Percentiles rank a stretch among this genome's conserved stretches.
These are phyloP conservation scores for Colletotrichum sp. DNA, from an alignment of 2,329 filamentous ascomycete species.

Conservation along the genomic window DNA sequence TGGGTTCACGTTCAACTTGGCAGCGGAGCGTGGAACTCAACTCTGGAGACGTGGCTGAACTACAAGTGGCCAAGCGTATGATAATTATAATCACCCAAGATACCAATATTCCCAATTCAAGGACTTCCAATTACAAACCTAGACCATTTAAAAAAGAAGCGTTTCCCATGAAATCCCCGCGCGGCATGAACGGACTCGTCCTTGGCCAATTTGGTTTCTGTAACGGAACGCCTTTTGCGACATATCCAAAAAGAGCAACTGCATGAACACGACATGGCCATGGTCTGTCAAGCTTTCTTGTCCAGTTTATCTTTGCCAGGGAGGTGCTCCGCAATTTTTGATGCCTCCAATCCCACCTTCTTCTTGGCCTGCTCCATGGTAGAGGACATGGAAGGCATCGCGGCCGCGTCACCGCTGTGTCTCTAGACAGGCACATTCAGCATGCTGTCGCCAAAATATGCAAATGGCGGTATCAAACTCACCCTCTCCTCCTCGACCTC, in stretches of 20 bases:
- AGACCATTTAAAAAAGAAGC: neutral
- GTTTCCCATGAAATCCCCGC: neutral
- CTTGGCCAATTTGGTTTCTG: neutral
- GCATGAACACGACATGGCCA: neutral
- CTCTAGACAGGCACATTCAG: neutral
- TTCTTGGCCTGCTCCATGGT: neutral
- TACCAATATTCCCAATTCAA: fast-evolving
- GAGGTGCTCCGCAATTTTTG: neutral
- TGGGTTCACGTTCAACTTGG: conserved; percentile 19
- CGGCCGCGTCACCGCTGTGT: neutral
- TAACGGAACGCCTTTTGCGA: neutral
- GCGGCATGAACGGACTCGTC: neutral
- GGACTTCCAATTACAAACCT: neutral
- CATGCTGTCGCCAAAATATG: neutral
- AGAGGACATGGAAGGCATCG: neutral
- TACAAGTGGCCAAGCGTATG: conserved; percentile 18
- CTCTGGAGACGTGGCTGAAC: conserved; percentile 14
- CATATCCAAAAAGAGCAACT: neutral
- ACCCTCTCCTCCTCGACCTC: conserved; percentile 38
- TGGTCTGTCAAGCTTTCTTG: neutral
- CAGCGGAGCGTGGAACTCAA: conserved; percentile 17
- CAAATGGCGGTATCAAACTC: neutral
- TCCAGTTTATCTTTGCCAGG: neutral
- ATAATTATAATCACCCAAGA: neutral
- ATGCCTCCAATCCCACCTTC: neutral